A percentile compares a stretch with the other conserved stretches of the same genome.
Evolutionary conservation across 2,329 filamentous ascomycete species (phyloP).

Genomic region (Diaporthe helianthi): DNA sequence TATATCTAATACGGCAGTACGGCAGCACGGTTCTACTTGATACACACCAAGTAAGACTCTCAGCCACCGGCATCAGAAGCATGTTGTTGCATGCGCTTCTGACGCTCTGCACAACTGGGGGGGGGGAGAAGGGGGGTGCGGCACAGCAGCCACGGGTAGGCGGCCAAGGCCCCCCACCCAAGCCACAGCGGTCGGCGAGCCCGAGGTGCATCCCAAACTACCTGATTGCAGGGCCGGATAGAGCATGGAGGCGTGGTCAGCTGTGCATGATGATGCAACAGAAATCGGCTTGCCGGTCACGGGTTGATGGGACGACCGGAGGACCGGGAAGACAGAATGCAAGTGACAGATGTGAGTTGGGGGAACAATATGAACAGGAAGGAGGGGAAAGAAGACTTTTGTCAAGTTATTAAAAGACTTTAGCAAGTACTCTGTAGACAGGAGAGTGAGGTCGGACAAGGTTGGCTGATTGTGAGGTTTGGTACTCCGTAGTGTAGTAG

Average conservation of each 20-base stretch:
- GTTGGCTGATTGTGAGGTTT: background rate
- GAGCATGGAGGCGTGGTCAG: background rate
- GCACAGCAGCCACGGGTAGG: background rate
- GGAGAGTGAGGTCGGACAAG: no score
- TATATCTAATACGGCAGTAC: background rate
- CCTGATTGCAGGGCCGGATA: background rate
- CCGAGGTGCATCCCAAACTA: slow-evolving; percentile 15
- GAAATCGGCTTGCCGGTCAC: background rate
- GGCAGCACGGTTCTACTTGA: background rate
- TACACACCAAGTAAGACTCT: background rate
- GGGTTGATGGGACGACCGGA: background rate
- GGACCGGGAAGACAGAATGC: background rate
- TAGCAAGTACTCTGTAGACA: no score
- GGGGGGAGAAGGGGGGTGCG: background rate
- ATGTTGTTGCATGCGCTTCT: background rate
- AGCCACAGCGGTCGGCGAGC: background rate
- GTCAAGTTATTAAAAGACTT: no score
- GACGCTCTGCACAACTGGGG: background rate
- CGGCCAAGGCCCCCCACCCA: slow-evolving; percentile 6
- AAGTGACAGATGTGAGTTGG: background rate
- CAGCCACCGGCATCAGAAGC: slow-evolving; percentile 1
- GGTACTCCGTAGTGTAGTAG: background rate
- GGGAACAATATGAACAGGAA: background rate
- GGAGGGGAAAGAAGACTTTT: background rate
- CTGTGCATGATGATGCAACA: slow-evolving; percentile 23